Evolutionary conservation across 306 rosid genomes (phyloP).

Genomic region (Oemleria cerasiformis): DNA sequence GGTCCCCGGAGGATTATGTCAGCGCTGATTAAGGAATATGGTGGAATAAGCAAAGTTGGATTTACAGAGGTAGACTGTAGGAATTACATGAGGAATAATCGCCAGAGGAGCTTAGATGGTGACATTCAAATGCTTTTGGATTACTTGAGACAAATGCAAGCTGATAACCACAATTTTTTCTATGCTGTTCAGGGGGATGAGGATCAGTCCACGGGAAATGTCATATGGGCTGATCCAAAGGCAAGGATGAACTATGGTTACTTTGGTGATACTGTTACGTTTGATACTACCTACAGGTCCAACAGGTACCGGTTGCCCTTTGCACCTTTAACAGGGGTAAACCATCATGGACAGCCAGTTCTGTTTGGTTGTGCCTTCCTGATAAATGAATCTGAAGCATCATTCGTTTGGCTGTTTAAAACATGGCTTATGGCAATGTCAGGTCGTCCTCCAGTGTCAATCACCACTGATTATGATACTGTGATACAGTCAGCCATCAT

Average conservation of each 20-base stretch:
- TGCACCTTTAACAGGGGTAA: slow-evolving; percentile 94
- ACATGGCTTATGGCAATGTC: slow-evolving; percentile 97
- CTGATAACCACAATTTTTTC: slow-evolving; percentile 76
- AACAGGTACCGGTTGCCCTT: slow-evolving; percentile 95
- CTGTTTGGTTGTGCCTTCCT: slow-evolving; percentile 95
- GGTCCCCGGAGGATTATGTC: slow-evolving; percentile 99
- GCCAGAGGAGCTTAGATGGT: slow-evolving; percentile 85
- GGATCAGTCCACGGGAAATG: slow-evolving; percentile 67
- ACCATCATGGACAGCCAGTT: slow-evolving; percentile 97
- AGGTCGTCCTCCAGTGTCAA: slow-evolving; percentile 77
- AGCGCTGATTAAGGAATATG: slow-evolving; percentile 90
- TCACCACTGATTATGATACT: slow-evolving; percentile 89
- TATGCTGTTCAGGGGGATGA: slow-evolving; percentile 87
- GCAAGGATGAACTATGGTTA: slow-evolving; percentile 76
- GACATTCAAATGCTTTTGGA: slow-evolving; percentile 85
- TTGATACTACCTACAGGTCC: slow-evolving; percentile 96
- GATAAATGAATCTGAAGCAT: slow-evolving; percentile 84
- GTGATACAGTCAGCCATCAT: slow-evolving; percentile 71
- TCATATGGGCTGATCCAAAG: slow-evolving; percentile 95
- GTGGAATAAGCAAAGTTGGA: slow-evolving; percentile 95
- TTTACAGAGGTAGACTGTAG: slow-evolving; percentile 98
- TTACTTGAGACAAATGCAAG: slow-evolving; percentile 83
- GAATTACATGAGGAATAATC: slow-evolving; percentile 97
- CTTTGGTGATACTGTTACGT: slow-evolving; percentile 94
- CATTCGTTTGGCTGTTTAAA: slow-evolving; percentile 86